These are phyloP conservation scores for Protomyces arabidopsidicola DNA, from an alignment of 1,139 yeast genomes.

Conservation along the genomic window DNA sequence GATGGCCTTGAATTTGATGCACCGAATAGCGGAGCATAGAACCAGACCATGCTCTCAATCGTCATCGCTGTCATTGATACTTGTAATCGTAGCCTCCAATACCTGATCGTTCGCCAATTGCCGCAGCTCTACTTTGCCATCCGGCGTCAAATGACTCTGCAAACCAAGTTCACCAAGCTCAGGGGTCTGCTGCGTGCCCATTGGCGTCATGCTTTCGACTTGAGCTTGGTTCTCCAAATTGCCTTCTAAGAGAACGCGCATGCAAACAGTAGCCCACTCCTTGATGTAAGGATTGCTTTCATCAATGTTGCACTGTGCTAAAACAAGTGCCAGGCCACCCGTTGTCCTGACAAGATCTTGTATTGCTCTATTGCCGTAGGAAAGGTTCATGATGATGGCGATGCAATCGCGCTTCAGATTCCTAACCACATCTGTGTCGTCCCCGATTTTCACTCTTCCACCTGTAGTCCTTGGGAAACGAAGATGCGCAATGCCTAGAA, in stretches of 20 bases:
- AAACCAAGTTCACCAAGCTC: constrained; percentile 10
- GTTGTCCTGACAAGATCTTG: constrained; percentile 65
- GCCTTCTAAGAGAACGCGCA: constrained; percentile 59
- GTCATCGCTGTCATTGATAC: neutral
- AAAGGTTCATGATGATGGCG: constrained; percentile 8
- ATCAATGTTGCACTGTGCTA: constrained; percentile 81
- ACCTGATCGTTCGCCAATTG: neutral
- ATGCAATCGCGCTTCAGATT: constrained; percentile 19
- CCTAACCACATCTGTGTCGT: neutral
- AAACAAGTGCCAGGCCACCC: constrained; percentile 65
- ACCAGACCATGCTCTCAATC: neutral
- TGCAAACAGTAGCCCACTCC: constrained; percentile 75
- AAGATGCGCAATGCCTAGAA: constrained; percentile 9
- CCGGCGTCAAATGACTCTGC: neutral
- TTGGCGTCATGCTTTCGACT: constrained; percentile 46
- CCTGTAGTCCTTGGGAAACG: constrained; percentile 10
- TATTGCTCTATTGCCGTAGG: constrained; percentile 10
- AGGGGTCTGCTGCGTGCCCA: constrained; percentile 4
- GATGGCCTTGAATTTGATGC: constrained; percentile 26
- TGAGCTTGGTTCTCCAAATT: constrained; percentile 68
- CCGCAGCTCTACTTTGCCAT: constrained; percentile 8
- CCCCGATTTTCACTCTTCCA: neutral
- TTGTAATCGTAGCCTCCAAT: neutral
- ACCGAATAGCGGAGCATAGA: constrained; percentile 1
- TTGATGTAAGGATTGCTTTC: constrained; percentile 81